phyloP scores from a whole-genome alignment of 1,284 basidiomycete genomes.

The Jaminaea rosea region DNA sequence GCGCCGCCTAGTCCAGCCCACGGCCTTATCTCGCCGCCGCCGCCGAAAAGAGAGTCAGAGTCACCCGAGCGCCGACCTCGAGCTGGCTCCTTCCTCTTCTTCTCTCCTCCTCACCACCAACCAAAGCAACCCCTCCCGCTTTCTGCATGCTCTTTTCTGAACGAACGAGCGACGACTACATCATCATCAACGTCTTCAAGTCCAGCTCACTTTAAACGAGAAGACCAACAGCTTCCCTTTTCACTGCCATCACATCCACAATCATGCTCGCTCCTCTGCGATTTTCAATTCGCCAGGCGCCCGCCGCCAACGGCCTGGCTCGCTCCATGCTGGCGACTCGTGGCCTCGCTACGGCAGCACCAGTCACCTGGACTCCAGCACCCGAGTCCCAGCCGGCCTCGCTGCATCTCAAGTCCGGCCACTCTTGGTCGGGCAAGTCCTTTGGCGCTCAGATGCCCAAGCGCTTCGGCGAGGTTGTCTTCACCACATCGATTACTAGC shows the following conservation, averaged over 20 bases:
- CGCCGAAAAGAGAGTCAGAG: too few species aligned
- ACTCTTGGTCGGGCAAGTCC: slow-evolving; percentile 76
- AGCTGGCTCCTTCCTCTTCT: too few species aligned
- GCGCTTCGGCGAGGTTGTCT: slow-evolving; percentile 93
- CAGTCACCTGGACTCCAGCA: slow-evolving; percentile 30
- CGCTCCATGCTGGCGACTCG: slow-evolving; percentile 5
- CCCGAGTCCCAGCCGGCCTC: slow-evolving; percentile 59
- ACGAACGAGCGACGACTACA: slow-evolving; percentile 44
- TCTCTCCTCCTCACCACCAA: too few species aligned
- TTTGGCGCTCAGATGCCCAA: slow-evolving; percentile 76
- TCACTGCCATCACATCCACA: slow-evolving; percentile 2
- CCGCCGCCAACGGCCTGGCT: slow-evolving; percentile 1
- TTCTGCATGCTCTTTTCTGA: slow-evolving; percentile 25
- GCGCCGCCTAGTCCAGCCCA: too few species aligned
- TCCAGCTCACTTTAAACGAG: background rate
- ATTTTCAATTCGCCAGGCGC: background rate
- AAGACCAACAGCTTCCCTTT: background rate
- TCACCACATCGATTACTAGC: slow-evolving; percentile 96
- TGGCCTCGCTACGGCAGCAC: slow-evolving; percentile 10
- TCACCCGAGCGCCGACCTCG: too few species aligned
- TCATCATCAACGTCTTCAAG: slow-evolving; percentile 24
- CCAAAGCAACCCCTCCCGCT: too few species aligned
- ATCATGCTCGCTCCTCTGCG: background rate
- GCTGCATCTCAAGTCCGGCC: slow-evolving; percentile 85
- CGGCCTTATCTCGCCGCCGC: too few species aligned